A percentile compares a stretch with the other conserved stretches of the same genome.
Conservation (phyloP, 139 green algal genomes). For the Volvox africanus region DNA sequence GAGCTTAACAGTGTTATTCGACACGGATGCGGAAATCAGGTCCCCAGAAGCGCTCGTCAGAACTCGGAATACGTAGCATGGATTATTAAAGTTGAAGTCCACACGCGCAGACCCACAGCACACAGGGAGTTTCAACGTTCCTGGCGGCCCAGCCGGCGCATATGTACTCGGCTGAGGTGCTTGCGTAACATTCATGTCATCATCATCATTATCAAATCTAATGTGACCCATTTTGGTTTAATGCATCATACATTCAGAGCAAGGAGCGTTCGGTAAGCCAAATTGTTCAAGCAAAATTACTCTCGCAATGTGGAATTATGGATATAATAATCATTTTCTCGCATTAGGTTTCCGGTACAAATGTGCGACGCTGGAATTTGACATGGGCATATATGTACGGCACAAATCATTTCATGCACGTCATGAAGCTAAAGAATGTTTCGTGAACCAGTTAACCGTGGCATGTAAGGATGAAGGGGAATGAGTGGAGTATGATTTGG, state of each 20-base stretch:
- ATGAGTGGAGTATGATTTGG: too few species aligned
- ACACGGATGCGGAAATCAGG: conserved; percentile 67
- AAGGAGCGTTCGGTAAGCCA: background rate
- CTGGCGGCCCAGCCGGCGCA: background rate
- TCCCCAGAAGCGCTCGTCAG: conserved; percentile 26
- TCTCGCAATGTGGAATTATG: too few species aligned
- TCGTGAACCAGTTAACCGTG: too few species aligned
- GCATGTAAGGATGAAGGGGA: too few species aligned
- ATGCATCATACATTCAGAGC: background rate
- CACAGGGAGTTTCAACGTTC: background rate
- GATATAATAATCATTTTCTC: too few species aligned
- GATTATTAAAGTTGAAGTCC: conserved; percentile 68
- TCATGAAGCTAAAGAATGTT: too few species aligned
- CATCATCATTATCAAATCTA: conserved; percentile 17
- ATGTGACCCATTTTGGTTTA: conserved; percentile 24
- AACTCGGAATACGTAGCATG: conserved; percentile 79
- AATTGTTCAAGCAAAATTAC: background rate
- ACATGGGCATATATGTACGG: too few species aligned
- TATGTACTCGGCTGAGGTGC: conserved; percentile 12
- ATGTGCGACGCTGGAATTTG: too few species aligned
- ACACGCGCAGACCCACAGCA: conserved; percentile 57
- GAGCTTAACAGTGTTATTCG: conserved; percentile 72
- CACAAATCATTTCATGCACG: too few species aligned
- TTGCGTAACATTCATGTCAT: background rate
- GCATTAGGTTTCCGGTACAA: too few species aligned